Conservation (phyloP, 306 rosid genomes). For the Cucurbita pepo region DNA sequence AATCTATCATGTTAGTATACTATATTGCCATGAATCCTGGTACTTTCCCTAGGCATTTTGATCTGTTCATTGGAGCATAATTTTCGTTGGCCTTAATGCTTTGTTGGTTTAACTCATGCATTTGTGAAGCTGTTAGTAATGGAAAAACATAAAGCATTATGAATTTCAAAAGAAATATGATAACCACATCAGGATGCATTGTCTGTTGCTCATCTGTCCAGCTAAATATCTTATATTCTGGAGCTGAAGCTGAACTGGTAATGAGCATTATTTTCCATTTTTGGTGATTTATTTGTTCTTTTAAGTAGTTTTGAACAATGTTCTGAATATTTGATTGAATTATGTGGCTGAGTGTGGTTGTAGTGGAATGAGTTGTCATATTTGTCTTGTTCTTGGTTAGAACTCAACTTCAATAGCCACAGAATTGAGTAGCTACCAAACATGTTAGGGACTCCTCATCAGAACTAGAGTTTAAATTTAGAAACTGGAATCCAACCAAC, state of each 20-base stretch:
- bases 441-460: too few relatives aligned
- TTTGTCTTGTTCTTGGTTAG: too few relatives aligned
- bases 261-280: not conserved
- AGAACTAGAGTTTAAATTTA: too few relatives aligned
- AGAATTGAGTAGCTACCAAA: too few relatives aligned
- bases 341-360: too few relatives aligned
- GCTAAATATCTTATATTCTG: not conserved
- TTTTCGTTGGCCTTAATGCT: not conserved
- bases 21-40: not conserved
- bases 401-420: too few relatives aligned
- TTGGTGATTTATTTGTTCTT: not conserved
- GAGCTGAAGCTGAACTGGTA: not conserved
- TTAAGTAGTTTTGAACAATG: not conserved
- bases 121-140: not conserved
- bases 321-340: not conserved
- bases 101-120: not conserved
- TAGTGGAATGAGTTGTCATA: too few relatives aligned
- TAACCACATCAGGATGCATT: not conserved
- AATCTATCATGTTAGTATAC: not conserved
- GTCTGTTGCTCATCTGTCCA: not conserved
- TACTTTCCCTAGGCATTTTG: not conserved
- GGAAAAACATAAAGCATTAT: not conserved
- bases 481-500: too few relatives aligned
- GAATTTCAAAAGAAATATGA: not conserved
- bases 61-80: not conserved